These are phyloP conservation scores for Colletotrichum sp. DNA, from an alignment of 2,329 filamentous ascomycete genomes.

Conservation along the genomic window DNA sequence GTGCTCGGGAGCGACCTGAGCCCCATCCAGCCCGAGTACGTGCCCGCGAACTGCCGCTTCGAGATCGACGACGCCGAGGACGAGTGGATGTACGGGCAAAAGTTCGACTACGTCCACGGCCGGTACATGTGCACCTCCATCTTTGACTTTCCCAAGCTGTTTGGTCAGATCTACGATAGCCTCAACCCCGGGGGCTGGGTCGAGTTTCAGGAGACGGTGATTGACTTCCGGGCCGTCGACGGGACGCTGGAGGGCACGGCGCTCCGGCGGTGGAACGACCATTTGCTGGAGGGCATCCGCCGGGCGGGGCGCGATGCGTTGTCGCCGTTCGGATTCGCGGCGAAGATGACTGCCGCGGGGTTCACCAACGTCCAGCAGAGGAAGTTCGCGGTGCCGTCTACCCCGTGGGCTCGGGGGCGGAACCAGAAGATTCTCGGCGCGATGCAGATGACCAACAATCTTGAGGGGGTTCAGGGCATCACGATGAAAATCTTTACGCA, in stretches of 20 bases:
- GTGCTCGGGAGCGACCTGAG: constrained; percentile 44
- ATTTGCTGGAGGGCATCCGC: constrained; percentile 37
- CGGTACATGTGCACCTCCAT: constrained; percentile 36
- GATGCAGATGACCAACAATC: constrained; percentile 37
- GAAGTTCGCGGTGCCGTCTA: constrained; percentile 35
- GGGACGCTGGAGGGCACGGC: constrained; percentile 37
- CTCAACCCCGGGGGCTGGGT: constrained; percentile 39
- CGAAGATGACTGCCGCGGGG: constrained; percentile 39
- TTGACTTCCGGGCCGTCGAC: constrained; percentile 70
- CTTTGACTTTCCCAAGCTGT: constrained; percentile 37
- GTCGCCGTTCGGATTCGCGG: constrained; percentile 36
- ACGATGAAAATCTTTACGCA: constrained; percentile 35
- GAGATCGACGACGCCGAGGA: constrained; percentile 41
- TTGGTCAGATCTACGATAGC: constrained; percentile 40
- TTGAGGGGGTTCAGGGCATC: constrained; percentile 35
- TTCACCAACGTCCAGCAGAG: constrained; percentile 36
- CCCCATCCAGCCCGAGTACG: constrained; percentile 43
- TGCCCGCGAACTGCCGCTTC: constrained; percentile 43
- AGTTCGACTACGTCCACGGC: constrained; percentile 15
- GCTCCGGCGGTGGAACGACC: constrained; percentile 37
- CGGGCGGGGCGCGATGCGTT: constrained; percentile 43
- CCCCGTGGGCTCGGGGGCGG: constrained; percentile 38
- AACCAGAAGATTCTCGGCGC: constrained; percentile 40
- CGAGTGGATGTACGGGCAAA: constrained; percentile 24
- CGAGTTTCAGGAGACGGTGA: constrained; percentile 64